A percentile compares a stretch with the other conserved stretches of the same genome.
Conservation (phyloP, 140 eudicot species). For the Oenanthe javanica region DNA sequence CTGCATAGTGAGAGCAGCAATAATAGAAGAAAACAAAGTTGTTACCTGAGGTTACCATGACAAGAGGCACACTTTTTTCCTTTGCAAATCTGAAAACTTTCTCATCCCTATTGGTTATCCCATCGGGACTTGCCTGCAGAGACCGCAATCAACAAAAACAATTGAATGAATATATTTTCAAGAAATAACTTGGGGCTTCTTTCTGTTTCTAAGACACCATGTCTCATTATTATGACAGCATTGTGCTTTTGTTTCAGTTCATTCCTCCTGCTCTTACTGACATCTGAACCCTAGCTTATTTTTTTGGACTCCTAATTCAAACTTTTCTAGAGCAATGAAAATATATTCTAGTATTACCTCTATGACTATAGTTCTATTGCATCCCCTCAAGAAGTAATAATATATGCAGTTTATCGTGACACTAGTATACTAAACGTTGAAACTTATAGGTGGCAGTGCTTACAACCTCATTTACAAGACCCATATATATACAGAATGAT, state of each 20-base stretch:
- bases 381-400: neutral
- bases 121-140: conserved; percentile 79
- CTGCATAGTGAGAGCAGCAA: neutral
- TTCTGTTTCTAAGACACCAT: conserved; percentile 3
- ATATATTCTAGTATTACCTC: neutral
- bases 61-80: conserved; percentile 64
- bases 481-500: neutral
- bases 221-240: neutral
- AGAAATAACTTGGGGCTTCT: neutral
- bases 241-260: neutral
- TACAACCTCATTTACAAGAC: neutral
- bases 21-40: neutral
- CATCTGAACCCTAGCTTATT: neutral
- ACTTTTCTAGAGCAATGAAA: neutral
- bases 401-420: neutral
- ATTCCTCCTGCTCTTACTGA: neutral
- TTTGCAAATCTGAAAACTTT: conserved; percentile 75
- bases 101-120: conserved; percentile 68
- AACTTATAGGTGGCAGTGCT: neutral
- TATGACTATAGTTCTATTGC: neutral
- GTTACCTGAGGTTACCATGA: conserved; percentile 87
- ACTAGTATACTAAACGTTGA: neutral
- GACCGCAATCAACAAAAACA: neutral
- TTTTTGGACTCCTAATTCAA: neutral
- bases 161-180: neutral